A percentile compares a stretch with the other conserved stretches of the same genome.
Conservation (phyloP, 495 filamentous ascomycete species). For the Xylaria grammica region DNA sequence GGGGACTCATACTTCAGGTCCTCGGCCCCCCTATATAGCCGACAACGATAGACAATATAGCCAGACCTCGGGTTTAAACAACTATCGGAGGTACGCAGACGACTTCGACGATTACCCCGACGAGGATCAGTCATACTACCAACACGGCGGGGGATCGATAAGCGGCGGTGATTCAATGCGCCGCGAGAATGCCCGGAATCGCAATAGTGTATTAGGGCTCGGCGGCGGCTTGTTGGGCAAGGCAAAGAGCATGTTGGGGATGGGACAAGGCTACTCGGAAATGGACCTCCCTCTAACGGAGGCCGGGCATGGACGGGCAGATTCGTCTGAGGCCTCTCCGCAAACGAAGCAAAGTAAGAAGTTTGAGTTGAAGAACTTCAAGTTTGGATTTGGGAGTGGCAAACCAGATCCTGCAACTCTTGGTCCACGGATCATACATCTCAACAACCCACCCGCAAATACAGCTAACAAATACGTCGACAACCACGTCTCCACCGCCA, state of each 20-base stretch:
- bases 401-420: constrained; percentile 88
- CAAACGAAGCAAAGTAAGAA: constrained; percentile 59
- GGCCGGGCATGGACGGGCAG: constrained; percentile 51
- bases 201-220: constrained; percentile 85
- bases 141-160: constrained; percentile 62
- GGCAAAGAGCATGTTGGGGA: constrained; percentile 89
- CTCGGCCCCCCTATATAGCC: constrained; percentile 65
- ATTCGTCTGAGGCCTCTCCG: constrained; percentile 33
- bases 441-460: constrained; percentile 98
- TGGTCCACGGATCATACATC: constrained; percentile 89
- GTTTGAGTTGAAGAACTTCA: constrained; percentile 76
- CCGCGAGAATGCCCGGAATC: constrained; percentile 65
- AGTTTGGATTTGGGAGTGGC: constrained; percentile 88
- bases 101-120: constrained; percentile 77
- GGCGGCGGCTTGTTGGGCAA: constrained; percentile 85
- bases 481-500: constrained; percentile 97
- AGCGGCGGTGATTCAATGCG: constrained; percentile 48
- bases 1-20: constrained; percentile 42
- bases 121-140: constrained; percentile 73
- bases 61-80: constrained; percentile 80
- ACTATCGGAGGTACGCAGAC: constrained; percentile 91
- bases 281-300: constrained; percentile 98
- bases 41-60: constrained; percentile 66
- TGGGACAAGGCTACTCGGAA: constrained; percentile 91
- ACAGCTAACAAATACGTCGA: constrained; percentile 84